These are phyloP conservation scores for Withania somnifera DNA, from an alignment of 305 asterid genomes.

Conservation along the genomic window DNA sequence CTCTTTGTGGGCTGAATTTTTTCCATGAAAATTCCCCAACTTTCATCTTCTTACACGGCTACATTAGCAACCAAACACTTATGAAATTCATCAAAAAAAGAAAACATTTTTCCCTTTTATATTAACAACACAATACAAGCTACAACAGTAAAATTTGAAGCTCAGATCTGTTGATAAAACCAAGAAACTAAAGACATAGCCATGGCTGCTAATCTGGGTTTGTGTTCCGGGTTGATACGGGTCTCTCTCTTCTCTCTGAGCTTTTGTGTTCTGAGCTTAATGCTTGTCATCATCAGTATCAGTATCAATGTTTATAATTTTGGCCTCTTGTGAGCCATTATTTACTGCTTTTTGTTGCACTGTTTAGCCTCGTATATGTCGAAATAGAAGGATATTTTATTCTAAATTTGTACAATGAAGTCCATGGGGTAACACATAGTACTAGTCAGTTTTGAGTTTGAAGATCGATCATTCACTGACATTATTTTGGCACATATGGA, in stretches of 20 bases:
- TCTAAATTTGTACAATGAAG: neutral
- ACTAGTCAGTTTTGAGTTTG: too few relatives aligned
- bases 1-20: too few relatives aligned
- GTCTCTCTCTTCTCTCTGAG: neutral
- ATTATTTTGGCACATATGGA: too few relatives aligned
- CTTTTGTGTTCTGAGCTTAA: neutral
- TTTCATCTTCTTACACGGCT: too few relatives aligned
- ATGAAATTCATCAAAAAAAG: too few relatives aligned
- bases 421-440: neutral
- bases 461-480: too few relatives aligned
- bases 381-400: neutral
- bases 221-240: neutral
- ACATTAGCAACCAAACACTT: too few relatives aligned
- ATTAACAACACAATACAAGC: too few relatives aligned
- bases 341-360: neutral
- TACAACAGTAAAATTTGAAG: too few relatives aligned
- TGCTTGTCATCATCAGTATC: neutral
- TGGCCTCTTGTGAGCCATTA: neutral
- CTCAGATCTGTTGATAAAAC: slow-evolving; percentile 15
- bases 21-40: too few relatives aligned
- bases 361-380: neutral
- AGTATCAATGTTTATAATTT: neutral
- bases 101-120: too few relatives aligned
- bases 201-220: neutral
- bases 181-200: neutral